These are phyloP conservation scores for Psilocybe azurescens DNA, from an alignment of 768 basidiomycete species.

Conservation along the genomic window DNA sequence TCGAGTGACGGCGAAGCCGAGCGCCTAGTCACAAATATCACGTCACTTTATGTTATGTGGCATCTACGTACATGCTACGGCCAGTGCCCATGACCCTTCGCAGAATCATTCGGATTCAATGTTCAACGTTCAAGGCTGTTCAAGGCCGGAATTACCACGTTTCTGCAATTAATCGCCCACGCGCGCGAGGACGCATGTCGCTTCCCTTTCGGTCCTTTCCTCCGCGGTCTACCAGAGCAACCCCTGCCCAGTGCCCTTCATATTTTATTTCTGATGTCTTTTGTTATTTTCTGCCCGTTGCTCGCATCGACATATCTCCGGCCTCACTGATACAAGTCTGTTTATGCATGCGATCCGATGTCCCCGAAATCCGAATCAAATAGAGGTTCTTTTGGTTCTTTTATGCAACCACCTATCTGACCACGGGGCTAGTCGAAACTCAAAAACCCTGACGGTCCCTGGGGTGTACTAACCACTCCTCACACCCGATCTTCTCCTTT, in stretches of 20 bases:
- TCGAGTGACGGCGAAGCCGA: too few relatives aligned
- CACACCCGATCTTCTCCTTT: neutral
- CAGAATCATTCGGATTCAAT: neutral
- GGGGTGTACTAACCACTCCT: neutral
- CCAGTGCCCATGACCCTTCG: neutral
- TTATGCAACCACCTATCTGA: too few relatives aligned
- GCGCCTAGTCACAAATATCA: too few relatives aligned
- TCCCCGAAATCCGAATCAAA: too few relatives aligned
- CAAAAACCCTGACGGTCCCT: neutral
- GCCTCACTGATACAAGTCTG: neutral
- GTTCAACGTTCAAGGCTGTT: neutral
- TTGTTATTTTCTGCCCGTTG: too few relatives aligned
- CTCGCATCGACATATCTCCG: neutral
- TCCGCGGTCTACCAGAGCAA: neutral
- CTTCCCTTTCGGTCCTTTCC: neutral
- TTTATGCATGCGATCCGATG: too few relatives aligned
- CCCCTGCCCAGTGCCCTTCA: neutral
- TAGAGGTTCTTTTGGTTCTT: too few relatives aligned
- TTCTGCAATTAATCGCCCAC: neutral
- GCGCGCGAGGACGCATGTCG: neutral
- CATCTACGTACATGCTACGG: too few relatives aligned
- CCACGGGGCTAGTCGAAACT: neutral
- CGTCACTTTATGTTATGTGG: too few relatives aligned
- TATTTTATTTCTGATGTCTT: neutral
- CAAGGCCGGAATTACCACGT: neutral